These are phyloP conservation scores for Hortiboletus rubellus DNA, from an alignment of 1,284 basidiomycete genomes.

Conservation along the genomic window DNA sequence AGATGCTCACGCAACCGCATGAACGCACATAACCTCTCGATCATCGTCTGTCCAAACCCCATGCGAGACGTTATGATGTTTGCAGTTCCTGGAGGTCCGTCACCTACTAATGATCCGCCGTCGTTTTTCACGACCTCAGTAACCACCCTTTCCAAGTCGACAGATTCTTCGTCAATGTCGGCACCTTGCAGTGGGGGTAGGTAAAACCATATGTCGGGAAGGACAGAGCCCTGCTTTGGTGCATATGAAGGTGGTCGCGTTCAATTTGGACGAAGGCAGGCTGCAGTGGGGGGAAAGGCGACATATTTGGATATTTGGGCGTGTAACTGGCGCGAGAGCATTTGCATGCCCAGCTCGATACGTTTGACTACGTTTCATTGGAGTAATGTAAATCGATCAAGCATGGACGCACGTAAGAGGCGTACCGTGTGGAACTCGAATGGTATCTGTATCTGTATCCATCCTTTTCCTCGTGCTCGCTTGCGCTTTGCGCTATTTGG, in stretches of 20 bases:
- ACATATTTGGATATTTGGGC: conserved; percentile 80
- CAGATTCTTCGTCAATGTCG: conserved; percentile 57
- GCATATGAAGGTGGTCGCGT: conserved; percentile 73
- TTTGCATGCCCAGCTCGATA: conserved; percentile 90
- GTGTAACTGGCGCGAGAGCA: conserved; percentile 81
- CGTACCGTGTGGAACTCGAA: conserved; percentile 11
- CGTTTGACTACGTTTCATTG: conserved; percentile 53
- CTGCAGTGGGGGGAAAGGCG: conserved; percentile 62
- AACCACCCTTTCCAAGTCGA: conserved; percentile 21
- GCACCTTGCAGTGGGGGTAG: conserved; percentile 84
- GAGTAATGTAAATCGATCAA: not conserved
- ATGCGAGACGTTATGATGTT: conserved; percentile 73
- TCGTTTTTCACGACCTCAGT: conserved; percentile 25
- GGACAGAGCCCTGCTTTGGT: conserved; percentile 78
- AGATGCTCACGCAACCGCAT: conserved; percentile 56
- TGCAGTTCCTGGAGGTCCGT: conserved; percentile 50
- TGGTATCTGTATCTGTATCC: not conserved
- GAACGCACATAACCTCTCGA: conserved; percentile 79
- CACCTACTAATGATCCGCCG: conserved; percentile 13
- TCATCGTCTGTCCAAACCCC: conserved; percentile 73
- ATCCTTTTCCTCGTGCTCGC: conserved; percentile 1
- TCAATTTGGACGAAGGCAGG: conserved; percentile 71
- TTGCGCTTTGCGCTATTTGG: not conserved
- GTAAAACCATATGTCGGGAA: conserved; percentile 78
- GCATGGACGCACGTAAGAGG: not conserved